Conservation (phyloP, 2,329 filamentous ascomycete genomes). For the Phyllosticta citribraziliensis region DNA sequence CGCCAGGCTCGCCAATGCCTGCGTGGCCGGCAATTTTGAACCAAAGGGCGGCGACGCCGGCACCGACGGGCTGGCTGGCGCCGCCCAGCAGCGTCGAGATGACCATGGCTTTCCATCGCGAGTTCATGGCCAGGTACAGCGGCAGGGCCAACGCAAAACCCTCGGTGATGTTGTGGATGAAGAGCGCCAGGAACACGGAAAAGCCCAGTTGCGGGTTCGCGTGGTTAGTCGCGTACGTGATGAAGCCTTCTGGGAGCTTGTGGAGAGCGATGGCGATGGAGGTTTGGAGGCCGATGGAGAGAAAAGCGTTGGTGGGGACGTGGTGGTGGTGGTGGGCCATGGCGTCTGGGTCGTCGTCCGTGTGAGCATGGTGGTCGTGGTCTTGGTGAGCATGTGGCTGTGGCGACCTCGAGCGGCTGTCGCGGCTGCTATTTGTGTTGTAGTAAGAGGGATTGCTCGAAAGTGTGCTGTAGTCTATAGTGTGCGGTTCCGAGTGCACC, state of each 20-base stretch:
- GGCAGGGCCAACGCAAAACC: conserved; percentile 91
- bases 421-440: conserved; percentile 17
- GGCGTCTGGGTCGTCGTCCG: conserved; percentile 11
- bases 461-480: conserved; percentile 13
- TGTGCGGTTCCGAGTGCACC: neutral
- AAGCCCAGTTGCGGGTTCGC: conserved; percentile 82
- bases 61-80: conserved; percentile 76
- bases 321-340: conserved; percentile 68
- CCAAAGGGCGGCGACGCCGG: conserved; percentile 75
- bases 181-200: conserved; percentile 87
- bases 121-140: conserved; percentile 80
- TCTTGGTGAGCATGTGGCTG: conserved; percentile 4
- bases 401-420: conserved; percentile 13
- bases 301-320: conserved; percentile 84
- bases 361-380: conserved; percentile 14
- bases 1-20: conserved; percentile 38
- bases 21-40: conserved; percentile 57
- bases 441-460: conserved; percentile 9
- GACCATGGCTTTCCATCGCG: conserved; percentile 68
- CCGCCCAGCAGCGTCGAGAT: conserved; percentile 80
- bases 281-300: conserved; percentile 92
- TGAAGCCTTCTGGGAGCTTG: conserved; percentile 79
- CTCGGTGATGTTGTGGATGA: conserved; percentile 97
- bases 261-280: conserved; percentile 91
- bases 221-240: conserved; percentile 96